Percentiles rank a stretch among this genome's conserved stretches.
These are phyloP conservation scores for Botrytis squamosa DNA, from an alignment of 2,329 filamentous ascomycete genomes.

Conservation along the genomic window DNA sequence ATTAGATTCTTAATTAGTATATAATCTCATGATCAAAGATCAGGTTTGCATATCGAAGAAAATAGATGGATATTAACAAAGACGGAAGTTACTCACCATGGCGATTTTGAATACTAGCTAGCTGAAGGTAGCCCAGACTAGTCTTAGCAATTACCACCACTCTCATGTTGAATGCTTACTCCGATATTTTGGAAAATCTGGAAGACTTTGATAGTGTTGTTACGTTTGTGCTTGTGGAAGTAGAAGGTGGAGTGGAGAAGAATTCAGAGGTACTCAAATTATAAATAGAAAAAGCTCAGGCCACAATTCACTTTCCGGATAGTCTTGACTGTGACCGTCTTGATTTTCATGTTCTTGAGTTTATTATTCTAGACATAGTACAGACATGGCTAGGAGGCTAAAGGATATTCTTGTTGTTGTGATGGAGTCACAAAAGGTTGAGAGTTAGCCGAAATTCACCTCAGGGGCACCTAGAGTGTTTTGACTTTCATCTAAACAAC, in stretches of 20 bases:
- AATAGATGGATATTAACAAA: neutral
- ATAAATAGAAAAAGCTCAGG: neutral
- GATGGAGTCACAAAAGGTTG: neutral
- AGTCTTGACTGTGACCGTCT: neutral
- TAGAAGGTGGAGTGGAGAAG: neutral
- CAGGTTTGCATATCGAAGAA: neutral
- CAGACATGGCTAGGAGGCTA: neutral
- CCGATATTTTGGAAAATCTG: neutral
- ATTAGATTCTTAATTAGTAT: neutral
- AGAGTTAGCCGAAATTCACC: neutral
- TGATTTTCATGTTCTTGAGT: neutral
- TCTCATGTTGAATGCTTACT: neutral
- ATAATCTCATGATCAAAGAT: neutral
- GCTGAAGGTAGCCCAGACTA: neutral
- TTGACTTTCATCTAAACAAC: neutral
- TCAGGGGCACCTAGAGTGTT: neutral
- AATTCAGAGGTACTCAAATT: neutral
- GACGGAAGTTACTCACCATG: neutral
- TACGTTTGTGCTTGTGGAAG: neutral
- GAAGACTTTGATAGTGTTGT: neutral
- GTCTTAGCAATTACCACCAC: neutral
- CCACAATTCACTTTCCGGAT: neutral
- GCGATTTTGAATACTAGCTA: neutral
- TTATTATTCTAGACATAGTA: neutral
- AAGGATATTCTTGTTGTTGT: neutral